Percentiles rank a stretch among this genome's conserved stretches.
Evolutionary conservation across 2,329 filamentous ascomycete species (phyloP).

Genomic region (Periglandula ipomoeae): DNA sequence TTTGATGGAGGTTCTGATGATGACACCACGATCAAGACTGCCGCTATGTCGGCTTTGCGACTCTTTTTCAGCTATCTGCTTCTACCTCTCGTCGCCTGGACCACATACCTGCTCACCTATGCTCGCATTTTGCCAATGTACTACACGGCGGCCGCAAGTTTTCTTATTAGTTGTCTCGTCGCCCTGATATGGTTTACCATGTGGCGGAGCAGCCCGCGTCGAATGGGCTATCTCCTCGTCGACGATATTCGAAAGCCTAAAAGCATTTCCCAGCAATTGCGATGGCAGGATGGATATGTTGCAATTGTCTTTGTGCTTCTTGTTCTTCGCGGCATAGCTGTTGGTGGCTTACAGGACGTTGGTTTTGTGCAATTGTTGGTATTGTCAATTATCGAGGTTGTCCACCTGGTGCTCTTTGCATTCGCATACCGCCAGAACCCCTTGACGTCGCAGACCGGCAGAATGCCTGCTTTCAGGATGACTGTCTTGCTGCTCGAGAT

Average conservation of each 20-base stretch:
- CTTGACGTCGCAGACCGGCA: background rate
- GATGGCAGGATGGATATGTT: conserved; percentile 53
- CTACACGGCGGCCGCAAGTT: conserved; percentile 23
- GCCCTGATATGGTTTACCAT: conserved; percentile 21
- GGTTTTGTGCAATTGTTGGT: conserved; percentile 57
- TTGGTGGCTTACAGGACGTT: conserved; percentile 52
- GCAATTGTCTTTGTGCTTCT: conserved; percentile 55
- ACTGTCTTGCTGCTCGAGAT: background rate
- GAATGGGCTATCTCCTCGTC: conserved; percentile 21
- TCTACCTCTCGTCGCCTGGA: conserved; percentile 60
- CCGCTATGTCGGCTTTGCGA: conserved; percentile 44
- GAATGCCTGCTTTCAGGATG: background rate
- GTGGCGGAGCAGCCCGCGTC: conserved; percentile 14
- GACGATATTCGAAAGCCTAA: conserved; percentile 58
- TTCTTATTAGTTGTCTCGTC: conserved; percentile 15
- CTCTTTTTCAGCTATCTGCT: conserved; percentile 70
- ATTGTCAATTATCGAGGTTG: conserved; percentile 58
- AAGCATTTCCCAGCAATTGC: conserved; percentile 27
- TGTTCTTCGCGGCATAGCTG: conserved; percentile 55
- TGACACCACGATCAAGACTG: conserved; percentile 2
- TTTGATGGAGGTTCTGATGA: background rate
- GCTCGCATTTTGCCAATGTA: conserved; percentile 13
- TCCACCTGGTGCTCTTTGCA: conserved; percentile 34
- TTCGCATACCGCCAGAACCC: conserved; percentile 30
- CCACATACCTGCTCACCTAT: conserved; percentile 57